Percentiles rank a stretch among this genome's conserved stretches.
These are phyloP conservation scores for Zygoascus hellenicus DNA, from an alignment of 1,139 yeast genomes.

Conservation along the genomic window DNA sequence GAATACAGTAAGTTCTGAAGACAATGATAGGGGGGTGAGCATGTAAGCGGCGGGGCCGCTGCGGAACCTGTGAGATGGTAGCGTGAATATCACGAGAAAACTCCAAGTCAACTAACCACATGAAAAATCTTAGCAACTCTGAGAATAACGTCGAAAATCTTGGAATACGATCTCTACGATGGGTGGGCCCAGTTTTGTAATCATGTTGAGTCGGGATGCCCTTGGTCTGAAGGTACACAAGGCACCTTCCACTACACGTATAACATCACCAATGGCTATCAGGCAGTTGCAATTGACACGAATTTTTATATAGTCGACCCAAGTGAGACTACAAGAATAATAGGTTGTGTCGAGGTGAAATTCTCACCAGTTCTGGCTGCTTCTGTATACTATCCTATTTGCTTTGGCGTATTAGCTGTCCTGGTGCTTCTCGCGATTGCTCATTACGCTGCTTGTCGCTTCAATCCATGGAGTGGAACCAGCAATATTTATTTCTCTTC, in stretches of 20 bases:
- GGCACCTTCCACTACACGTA: conserved; percentile 24
- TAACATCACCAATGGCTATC: conserved; percentile 24
- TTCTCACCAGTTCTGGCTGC: conserved; percentile 48
- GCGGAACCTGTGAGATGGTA: too few relatives aligned
- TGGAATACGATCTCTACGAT: conserved; percentile 20
- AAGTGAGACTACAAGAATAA: conserved; percentile 32
- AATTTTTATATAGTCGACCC: conserved; percentile 34
- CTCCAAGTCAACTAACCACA: conserved; percentile 20
- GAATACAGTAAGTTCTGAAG: conserved; percentile 4
- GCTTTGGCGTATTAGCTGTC: conserved; percentile 41
- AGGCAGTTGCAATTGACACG: conserved; percentile 30
- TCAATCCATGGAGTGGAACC: conserved; percentile 60
- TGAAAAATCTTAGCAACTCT: conserved; percentile 27
- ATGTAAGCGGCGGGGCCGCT: too few relatives aligned
- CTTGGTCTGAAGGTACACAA: conserved; percentile 29
- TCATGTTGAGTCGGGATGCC: conserved; percentile 17
- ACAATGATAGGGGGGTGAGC: too few relatives aligned
- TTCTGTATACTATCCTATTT: conserved; percentile 40
- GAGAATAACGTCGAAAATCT: conserved; percentile 21
- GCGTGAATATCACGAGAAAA: too few relatives aligned
- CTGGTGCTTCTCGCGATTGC: conserved; percentile 41
- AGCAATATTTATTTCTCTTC: conserved; percentile 50
- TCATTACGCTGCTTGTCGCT: conserved; percentile 36
- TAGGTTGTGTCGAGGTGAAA: conserved; percentile 47
- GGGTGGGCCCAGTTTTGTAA: conserved; percentile 29